A percentile compares a stretch with the other conserved stretches of the same genome.
Evolutionary conservation across 2,329 filamentous ascomycete species (phyloP).

Genomic region (Zalaria obscura): DNA sequence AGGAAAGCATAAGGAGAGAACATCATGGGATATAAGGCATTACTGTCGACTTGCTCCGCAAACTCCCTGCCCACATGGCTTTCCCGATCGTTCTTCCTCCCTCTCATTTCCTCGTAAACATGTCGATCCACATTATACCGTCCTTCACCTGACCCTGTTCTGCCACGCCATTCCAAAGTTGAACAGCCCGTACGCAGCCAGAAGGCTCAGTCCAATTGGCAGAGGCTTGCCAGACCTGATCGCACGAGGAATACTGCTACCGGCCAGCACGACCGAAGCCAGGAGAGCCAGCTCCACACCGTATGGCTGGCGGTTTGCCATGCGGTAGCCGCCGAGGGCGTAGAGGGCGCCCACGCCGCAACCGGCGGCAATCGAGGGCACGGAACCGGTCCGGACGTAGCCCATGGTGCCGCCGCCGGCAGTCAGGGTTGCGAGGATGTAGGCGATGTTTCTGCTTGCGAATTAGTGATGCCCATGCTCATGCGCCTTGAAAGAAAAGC

Average conservation of each 20-base stretch:
- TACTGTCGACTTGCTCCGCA: no score
- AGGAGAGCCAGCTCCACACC: constrained; percentile 81
- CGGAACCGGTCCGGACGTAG: constrained; percentile 68
- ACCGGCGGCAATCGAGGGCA: constrained; percentile 78
- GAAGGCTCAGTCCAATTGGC: constrained; percentile 60
- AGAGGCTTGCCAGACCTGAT: constrained; percentile 75
- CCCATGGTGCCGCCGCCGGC: constrained; percentile 78
- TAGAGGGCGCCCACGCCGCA: constrained; percentile 69
- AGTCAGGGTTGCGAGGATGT: constrained; percentile 66
- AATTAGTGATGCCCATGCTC: no score
- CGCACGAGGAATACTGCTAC: constrained; percentile 73
- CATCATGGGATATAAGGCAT: no score
- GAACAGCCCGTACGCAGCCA: constrained; percentile 66
- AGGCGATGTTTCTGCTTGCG: constrained; percentile 42
- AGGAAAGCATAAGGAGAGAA: no score
- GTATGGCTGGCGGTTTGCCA: constrained; percentile 61
- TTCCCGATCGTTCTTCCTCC: no score
- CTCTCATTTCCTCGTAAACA: no score
- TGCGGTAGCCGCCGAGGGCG: constrained; percentile 65
- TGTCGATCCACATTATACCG: no score
- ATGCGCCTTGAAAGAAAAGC: no score
- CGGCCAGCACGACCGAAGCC: constrained; percentile 72
- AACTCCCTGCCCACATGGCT: no score
- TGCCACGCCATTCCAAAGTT: constrained; percentile 60
- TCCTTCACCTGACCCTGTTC: constrained; percentile 2